Evolutionary conservation across 148 eudicot species (phyloP).

Genomic region (Vaccinium darrowii): DNA sequence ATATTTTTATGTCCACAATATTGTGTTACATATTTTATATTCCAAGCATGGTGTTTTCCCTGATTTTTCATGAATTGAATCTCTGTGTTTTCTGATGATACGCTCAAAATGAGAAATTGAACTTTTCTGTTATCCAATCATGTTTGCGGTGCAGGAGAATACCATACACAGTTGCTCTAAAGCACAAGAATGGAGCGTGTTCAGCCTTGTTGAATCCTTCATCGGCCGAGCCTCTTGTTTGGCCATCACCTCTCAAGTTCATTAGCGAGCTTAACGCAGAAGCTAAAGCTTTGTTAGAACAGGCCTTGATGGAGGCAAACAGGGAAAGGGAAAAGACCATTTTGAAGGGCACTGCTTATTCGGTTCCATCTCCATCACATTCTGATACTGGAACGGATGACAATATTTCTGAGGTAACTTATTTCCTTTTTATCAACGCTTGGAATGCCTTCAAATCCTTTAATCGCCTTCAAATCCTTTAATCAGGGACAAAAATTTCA

Average conservation of each 20-base stretch:
- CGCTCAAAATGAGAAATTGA: not conserved
- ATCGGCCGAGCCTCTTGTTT: conserved; percentile 93
- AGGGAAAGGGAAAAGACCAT: conserved; percentile 85
- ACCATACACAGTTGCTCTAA: conserved; percentile 76
- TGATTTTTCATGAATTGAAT: not conserved
- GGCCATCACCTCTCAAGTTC: conserved; percentile 98
- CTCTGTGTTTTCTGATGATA: not conserved
- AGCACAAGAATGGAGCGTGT: conserved; percentile 62
- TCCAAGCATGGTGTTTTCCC: not conserved
- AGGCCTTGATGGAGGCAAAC: conserved; percentile 87
- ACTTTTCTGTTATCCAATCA: not conserved
- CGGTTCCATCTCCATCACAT: conserved; percentile 62
- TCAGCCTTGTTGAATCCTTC: conserved; percentile 90
- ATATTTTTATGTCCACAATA: not conserved
- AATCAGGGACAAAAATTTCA: not conserved
- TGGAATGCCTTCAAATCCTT: not conserved
- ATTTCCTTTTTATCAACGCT: not conserved
- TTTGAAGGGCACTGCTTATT: conserved; percentile 66
- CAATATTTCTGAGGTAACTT: conserved; percentile 74
- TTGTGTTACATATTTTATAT: not conserved
- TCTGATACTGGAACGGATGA: conserved; percentile 66
- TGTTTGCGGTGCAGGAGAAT: conserved; percentile 64
- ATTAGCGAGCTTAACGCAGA: conserved; percentile 89
- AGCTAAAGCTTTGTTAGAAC: conserved; percentile 76
- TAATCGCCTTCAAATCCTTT: not conserved